phyloP scores from a whole-genome alignment of 306 rosid genomes.

The Carpinus fangiana region DNA sequence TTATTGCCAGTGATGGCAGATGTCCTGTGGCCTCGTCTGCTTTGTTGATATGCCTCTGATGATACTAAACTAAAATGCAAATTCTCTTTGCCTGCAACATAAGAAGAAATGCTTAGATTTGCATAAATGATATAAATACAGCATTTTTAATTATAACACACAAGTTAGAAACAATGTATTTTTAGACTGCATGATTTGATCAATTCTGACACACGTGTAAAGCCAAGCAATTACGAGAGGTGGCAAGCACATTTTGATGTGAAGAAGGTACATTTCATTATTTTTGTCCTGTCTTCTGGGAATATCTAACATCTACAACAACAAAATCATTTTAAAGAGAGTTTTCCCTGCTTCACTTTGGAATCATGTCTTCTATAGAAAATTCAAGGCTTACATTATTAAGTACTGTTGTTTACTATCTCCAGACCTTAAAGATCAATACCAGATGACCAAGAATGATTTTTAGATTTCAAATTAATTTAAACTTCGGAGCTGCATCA shows the following conservation, averaged over 20 bases:
- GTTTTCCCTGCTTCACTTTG: not conserved
- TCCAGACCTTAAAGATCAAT: not conserved
- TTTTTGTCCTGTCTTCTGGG: not conserved
- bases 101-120: not conserved
- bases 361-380: not conserved
- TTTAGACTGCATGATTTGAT: not conserved
- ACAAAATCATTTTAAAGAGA: not conserved
- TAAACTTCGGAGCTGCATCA: not conserved
- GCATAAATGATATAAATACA: not conserved
- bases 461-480: not conserved
- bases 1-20: not conserved
- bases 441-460: not conserved
- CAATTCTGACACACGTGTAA: not conserved
- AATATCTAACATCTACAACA: not conserved
- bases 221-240: not conserved
- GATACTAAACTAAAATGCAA: not conserved
- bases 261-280: not conserved
- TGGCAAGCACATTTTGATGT: not conserved
- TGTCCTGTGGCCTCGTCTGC: not conserved
- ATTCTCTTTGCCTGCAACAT: not conserved
- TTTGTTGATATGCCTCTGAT: not conserved
- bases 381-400: not conserved
- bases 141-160: not conserved
- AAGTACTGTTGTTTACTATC: not conserved
- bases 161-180: not conserved